Base-by-base conservation (phyloP, 805 yeast genomes). In the Kodamaea nitidulidarum region DNA sequence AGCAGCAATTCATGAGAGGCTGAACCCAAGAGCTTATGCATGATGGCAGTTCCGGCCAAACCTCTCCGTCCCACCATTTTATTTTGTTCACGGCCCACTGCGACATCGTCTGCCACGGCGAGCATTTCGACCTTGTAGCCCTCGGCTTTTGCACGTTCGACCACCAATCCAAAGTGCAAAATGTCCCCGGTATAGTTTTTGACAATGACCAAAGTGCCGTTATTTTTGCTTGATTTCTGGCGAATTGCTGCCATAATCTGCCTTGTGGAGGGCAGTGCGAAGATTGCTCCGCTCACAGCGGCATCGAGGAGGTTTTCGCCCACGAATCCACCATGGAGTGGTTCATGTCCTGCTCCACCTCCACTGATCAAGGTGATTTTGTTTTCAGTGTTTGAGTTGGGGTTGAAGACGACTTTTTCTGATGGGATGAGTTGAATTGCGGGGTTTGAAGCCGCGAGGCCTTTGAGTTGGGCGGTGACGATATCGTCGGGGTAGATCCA, bases 291-390 rank as follows among this genome's bases (percentile, higher is more conserved):
- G 39, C 88, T 79, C 4, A 90, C 95, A 0, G 96, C 97, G 29
- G 81, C 95, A 48, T 85, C 87, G 29, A 90, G 61, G 49, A 84
- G 65, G 36, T 95, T 95, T 10, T 78, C 71, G 9, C 97, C 97
- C 15, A 90, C 88, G 58, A 80, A 90, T 0, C 96, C 97, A 7
- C 86, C 90, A 54, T 91, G 97, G 3, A 88, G 71, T 17, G 97
- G 97, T 61, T 90, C 98, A 56, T 90, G 98, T 35, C 98, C 98
- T 10, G 90, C 80, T 18, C 97, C 97, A 40, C 98, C 98, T 43
- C 97, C 96, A 24, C 95, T 80, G 18, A 90, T 65, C 36, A 90
- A 54, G 4, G 86, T 75, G 32, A 88, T 84, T 52, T 85, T 83
- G 18, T 70, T 63, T n/a, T 48, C 33, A 14, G 58, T 51, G 32